A percentile compares a stretch with the other conserved stretches of the same genome.
Conservation (phyloP, 495 filamentous ascomycete genomes). For the Lophium mytilinum region DNA sequence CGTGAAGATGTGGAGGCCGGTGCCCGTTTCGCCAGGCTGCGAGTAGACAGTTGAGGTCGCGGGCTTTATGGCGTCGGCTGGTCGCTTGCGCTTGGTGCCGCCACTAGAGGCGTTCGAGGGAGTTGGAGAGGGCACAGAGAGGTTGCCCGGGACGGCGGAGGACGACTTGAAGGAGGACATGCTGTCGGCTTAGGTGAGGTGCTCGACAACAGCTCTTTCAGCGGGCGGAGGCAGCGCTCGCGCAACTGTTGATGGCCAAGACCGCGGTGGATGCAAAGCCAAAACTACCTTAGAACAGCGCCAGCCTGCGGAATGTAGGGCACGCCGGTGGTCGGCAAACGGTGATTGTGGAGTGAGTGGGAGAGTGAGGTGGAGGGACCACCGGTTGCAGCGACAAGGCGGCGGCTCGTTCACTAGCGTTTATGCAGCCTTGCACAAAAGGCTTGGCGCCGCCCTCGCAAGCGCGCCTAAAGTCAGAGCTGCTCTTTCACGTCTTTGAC, state of each 20-base stretch:
- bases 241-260: background rate
- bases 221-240: background rate
- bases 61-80: constrained; percentile 39
- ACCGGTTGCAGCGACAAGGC: background rate
- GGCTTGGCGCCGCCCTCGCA: too few species aligned
- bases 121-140: constrained; percentile 22
- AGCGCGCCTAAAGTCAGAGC: too few species aligned
- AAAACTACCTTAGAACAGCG: too few species aligned
- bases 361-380: background rate
- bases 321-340: too few species aligned
- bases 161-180: constrained; percentile 30
- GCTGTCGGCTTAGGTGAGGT: constrained; percentile 1
- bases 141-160: constrained; percentile 19
- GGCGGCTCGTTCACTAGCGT: background rate
- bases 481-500: too few species aligned
- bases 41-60: constrained; percentile 55
- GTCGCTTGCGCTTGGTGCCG: constrained; percentile 50
- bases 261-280: background rate
- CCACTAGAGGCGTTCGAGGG: constrained; percentile 18
- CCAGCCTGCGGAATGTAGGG: too few species aligned
- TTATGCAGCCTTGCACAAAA: too few species aligned
- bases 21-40: constrained; percentile 69
- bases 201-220: background rate
- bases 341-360: background rate
- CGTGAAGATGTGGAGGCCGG: constrained; percentile 70